Conservation (phyloP, 495 filamentous ascomycete species). For the Lepraria neglecta region DNA sequence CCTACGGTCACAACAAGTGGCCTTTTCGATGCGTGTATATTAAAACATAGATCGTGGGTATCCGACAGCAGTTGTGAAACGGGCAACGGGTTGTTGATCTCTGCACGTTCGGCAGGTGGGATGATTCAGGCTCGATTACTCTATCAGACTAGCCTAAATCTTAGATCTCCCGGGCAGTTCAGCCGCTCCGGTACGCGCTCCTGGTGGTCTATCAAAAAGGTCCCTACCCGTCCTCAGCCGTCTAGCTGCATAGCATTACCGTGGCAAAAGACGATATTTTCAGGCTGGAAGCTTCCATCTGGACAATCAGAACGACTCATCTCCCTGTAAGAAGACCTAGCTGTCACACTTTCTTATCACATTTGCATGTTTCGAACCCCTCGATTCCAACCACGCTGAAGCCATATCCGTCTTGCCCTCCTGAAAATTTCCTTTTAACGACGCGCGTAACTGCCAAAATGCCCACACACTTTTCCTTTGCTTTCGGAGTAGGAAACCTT, state of each 20-base stretch:
- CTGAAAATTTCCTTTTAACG: neutral
- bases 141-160: neutral
- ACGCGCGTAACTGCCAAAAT: conserved; percentile 8
- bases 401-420: neutral
- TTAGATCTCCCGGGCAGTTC: neutral
- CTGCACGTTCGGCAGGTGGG: too few species aligned
- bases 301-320: too few species aligned
- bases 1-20: neutral
- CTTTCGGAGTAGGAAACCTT: conserved; percentile 20
- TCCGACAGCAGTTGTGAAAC: neutral
- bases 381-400: neutral
- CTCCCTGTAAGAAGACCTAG: too few species aligned
- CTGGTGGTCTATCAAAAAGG: neutral
- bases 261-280: too few species aligned
- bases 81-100: conserved; percentile 1
- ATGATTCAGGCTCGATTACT: conserved; percentile 5
- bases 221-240: conserved; percentile 11
- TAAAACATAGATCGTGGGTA: neutral
- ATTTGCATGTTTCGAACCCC: too few species aligned
- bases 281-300: too few species aligned
- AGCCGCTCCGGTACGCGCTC: neutral
- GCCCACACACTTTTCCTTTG: conserved; percentile 21
- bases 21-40: neutral
- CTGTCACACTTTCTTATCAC: too few species aligned
- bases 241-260: too few species aligned